Base-by-base conservation (phyloP, 1,284 basidiomycete species). In the Volvariella surrecta region DNA sequence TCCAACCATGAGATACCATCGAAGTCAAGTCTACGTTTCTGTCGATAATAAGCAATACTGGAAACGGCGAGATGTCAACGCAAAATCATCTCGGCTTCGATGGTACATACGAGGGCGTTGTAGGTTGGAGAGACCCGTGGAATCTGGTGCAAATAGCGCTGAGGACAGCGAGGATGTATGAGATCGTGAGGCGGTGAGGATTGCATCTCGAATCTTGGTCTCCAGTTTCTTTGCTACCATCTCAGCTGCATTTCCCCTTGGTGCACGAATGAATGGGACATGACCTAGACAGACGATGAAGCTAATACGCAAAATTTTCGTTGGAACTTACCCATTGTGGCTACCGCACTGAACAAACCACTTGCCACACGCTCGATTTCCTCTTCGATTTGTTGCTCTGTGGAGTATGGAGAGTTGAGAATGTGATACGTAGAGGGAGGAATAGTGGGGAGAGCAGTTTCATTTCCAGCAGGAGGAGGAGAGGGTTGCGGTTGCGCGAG, bases 141-240 rank as follows among this genome's bases (percentile, higher is more conserved):
- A 64, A 53, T 89, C 86, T 58, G 82, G 80, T 0, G 79, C 69
- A 59, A 91, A 89, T 34, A 86, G 67, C 28, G 76, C 68, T 16
- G 78, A 66, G 16, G 73, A 53, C n/a, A n/a, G n/a, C 50, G 67
- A 61, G 48, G 74, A 68, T 54, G 66, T 62, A 48, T 75, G 74
- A 3, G 80, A 76, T 8, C 86, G 71, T 2, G 86, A 82, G 1
- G 90, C 78, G 4, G 84, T 83, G 18, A 95, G 71, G n/a, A 93
- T 72, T 42, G 93, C 91, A 58, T 99, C 94, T 39, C 94, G 73
- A 51, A 99, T 84, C 63, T 91, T 93, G 19, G 81, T 77, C 56
- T 99, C 96, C 4, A 99, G 73, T 60, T 92, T 97, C 60, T 93
- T 86, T 1, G 94, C 93, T 1, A 99, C 85, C 88, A 98, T 96